Base-by-base conservation (phyloP, 2,329 filamentous ascomycete species). In the Aspergillus costaricaensis region DNA sequence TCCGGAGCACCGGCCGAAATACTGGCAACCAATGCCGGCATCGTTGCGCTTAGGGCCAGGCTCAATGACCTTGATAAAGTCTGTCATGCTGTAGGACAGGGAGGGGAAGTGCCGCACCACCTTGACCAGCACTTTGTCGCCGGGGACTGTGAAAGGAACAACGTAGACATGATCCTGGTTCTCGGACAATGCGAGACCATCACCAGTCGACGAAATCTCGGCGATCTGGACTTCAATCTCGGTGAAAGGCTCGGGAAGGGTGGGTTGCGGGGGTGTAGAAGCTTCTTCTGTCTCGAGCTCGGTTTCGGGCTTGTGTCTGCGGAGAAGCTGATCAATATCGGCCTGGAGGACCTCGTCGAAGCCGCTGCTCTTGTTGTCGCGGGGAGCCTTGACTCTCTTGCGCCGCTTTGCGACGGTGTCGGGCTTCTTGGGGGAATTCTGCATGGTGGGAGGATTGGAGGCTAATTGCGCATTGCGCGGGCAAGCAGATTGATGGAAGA, bases 201-300 rank as follows among this genome's bases (percentile, higher is more conserved):
- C 95, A 56, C 95, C 95, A 0, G 91, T 96, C 0, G 94, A 98
- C 0, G 94, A 96, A 36, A 98, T 82, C 66, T 91, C 86, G 6
- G 87, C 77, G 60, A 98, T 88, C n/a, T 89, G 87, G 43, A 98
- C 85, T 56, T 96, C 88, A 43, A 95, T 86, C 73, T 96, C 91
- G 5, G 86, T 84, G 61, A 90, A 90, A 41, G 82, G 81, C 65
- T 88, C 85, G 1, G 91, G 90, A 2, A 92, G 66, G 21, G 62
- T 58, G n/a, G 66, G 60, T 25, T 65, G 61, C 27, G 62, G 54
- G 17, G 70, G 62, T 47, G 61, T 61, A 3, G 65, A 65, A 1
- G 73, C 71, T 3, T 65, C 69, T 4, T 73, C 72, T 50, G 61
- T 50, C 6, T 74, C 71, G 39, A 65, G 65, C 14, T 70, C 65